Evolutionary conservation across 202 grass and related monocot species (phyloP).

Genomic region (Hordeum pubiflorum): DNA sequence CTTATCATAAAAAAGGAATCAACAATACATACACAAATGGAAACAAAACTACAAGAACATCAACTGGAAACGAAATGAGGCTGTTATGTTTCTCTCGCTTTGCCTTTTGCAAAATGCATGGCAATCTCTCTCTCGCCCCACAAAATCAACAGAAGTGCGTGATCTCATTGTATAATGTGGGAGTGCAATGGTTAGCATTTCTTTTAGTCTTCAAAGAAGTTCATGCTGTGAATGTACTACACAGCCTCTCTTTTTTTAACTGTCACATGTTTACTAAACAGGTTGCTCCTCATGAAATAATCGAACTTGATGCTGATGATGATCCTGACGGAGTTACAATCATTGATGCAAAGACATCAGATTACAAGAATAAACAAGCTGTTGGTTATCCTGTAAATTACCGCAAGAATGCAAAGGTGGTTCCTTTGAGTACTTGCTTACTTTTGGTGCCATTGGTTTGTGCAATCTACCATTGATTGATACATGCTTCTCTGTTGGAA

Average conservation of each 20-base stretch:
- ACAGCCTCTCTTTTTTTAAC: conserved; percentile 9
- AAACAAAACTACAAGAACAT: not conserved
- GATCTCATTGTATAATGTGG: not conserved
- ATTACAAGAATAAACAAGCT: conserved; percentile 55
- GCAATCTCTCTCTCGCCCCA: not conserved
- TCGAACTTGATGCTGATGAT: conserved; percentile 71
- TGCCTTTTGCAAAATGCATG: not conserved
- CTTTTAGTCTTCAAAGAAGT: not conserved
- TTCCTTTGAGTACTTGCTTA: not conserved
- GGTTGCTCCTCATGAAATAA: conserved; percentile 52
- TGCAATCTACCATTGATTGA: not conserved
- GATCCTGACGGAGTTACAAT: conserved; percentile 39
- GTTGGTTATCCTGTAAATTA: conserved; percentile 31
- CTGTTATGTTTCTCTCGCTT: conserved; percentile 7
- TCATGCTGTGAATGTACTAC: not conserved
- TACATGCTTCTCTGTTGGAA: conserved; percentile 1
- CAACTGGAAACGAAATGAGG: not conserved
- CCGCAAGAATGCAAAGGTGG: conserved; percentile 34
- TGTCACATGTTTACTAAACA: conserved; percentile 27
- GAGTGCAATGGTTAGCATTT: not conserved
- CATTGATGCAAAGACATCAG: conserved; percentile 34
- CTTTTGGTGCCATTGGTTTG: not conserved
- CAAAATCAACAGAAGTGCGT: not conserved
- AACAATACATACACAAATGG: not conserved
- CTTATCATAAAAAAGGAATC: not conserved